Evolutionary conservation across 106 monocot genomes (phyloP), one percentile per base, ranked within the genome.

Genomic region (Allium cepa): DNA sequence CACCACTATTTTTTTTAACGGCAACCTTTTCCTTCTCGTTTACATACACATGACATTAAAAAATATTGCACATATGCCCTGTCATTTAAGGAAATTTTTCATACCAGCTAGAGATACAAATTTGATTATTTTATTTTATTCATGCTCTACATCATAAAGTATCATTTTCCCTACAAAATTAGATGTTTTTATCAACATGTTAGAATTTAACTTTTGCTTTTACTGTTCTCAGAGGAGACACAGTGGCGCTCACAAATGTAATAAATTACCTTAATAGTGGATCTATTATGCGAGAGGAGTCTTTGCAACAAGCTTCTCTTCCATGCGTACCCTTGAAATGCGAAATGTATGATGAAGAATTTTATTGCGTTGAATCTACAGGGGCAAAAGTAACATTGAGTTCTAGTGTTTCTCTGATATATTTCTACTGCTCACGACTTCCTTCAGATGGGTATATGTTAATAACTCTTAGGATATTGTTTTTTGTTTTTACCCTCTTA

Each of bases 381-480:
- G 84, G 84, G 46, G 78, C 88, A 18, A 63, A 79, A 69, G 88
- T 81, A 12, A 88, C 81, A 10, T 28, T 79, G 49, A 88, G 67
- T 61, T 88, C 88, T 62, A 81, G 84, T 58, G 57, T 88, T 49
- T 53, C 78, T 50, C 72, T 88, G 69, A 79, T 88, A 60, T 77
- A 84, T 60, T 72, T 79, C 51, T 88, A 84, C 63, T 88, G 88
- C 63, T 81, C 84, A 7, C 68, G 80, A 52, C 87, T 88, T 50
- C 87, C 87, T 49, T 81, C 84, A 46, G 87, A 88, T 71, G 28
- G 78, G 87, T 88, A 53, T 15, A 49, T 72, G 71, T n/a, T 57
- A 47, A 22, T 22, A 22, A 22, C 22, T 22, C 22, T 22, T 0
- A 22, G 22, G 22, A 22, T 22, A 22, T 22, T 22, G 16, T 47